phyloP scores from a whole-genome alignment of 2,329 filamentous ascomycete species.

The Phialemonium atrogriseum region DNA sequence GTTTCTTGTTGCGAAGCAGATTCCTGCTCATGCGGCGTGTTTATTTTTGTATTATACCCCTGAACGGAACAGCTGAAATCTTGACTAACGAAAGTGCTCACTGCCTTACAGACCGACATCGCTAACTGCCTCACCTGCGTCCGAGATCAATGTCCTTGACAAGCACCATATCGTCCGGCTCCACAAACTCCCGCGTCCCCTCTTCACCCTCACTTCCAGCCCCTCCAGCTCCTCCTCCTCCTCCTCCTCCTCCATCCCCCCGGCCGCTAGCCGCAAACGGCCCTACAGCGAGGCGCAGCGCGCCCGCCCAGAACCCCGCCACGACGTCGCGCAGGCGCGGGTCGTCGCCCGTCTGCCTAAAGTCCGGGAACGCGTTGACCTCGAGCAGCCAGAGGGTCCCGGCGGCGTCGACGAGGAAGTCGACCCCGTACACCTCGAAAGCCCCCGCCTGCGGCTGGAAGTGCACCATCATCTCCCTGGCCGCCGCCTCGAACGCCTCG shows the following conservation, averaged over 20 bases:
- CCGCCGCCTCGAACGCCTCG: conserved; percentile 80
- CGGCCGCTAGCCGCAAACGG: conserved; percentile 51
- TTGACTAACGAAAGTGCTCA: no score
- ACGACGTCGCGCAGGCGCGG: conserved; percentile 59
- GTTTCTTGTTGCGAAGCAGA: no score
- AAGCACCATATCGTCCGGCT: conserved; percentile 39
- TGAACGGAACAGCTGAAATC: no score
- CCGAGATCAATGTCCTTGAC: conserved; percentile 48
- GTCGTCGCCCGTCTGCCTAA: conserved; percentile 74
- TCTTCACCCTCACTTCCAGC: conserved; percentile 12
- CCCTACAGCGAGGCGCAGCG: conserved; percentile 58
- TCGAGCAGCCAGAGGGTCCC: conserved; percentile 72
- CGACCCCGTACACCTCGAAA: conserved; percentile 87
- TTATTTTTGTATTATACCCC: no score
- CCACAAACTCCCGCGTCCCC: conserved; percentile 11
- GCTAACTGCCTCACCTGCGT: conserved; percentile 21
- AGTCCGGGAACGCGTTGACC: conserved; percentile 94
- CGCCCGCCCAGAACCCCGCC: conserved; percentile 65
- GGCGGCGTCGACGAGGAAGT: conserved; percentile 69
- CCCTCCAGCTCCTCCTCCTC: conserved; percentile 15
- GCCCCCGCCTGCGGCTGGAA: conserved; percentile 84
- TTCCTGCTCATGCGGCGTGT: no score
- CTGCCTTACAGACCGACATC: no score
- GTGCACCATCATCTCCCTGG: conserved; percentile 74
- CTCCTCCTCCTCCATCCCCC: conserved; percentile 12